These are phyloP conservation scores for Canna indica DNA, from an alignment of 176 grass and related monocot genomes.

Conservation along the genomic window DNA sequence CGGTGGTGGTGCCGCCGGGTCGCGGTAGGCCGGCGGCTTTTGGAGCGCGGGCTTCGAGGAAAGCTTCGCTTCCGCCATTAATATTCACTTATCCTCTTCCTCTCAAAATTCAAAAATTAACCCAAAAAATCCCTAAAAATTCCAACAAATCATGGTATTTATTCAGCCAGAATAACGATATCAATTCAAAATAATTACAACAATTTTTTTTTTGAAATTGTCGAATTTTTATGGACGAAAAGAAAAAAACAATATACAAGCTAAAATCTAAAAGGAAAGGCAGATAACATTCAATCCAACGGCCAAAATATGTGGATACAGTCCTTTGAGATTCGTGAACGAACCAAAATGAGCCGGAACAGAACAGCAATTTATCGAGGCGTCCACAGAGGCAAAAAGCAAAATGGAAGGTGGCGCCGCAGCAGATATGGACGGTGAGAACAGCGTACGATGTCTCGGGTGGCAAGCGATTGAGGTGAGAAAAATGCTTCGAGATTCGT, in stretches of 20 bases:
- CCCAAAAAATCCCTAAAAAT: neutral
- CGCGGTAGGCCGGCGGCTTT: conserved; percentile 20
- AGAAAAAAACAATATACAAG: neutral
- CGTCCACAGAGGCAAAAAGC: too few relatives aligned
- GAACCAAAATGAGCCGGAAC: too few relatives aligned
- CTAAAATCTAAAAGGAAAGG: neutral
- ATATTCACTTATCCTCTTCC: neutral
- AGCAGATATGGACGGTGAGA: too few relatives aligned
- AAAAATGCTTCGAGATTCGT: neutral
- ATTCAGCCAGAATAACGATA: neutral
- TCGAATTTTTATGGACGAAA: too few relatives aligned
- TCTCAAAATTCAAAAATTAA: neutral
- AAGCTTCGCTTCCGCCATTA: conserved; percentile 19
- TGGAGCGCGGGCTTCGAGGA: conserved; percentile 6
- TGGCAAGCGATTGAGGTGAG: neutral
- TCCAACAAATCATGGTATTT: neutral
- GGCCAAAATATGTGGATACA: too few relatives aligned
- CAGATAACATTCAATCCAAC: too few relatives aligned
- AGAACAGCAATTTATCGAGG: too few relatives aligned
- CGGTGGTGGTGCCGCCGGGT: neutral
- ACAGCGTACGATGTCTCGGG: too few relatives aligned
- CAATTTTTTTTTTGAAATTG: neutral
- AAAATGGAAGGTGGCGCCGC: too few relatives aligned
- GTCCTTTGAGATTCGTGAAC: too few relatives aligned
- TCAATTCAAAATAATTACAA: neutral